These are phyloP conservation scores for Xerophyta viscosa DNA, from an alignment of 106 monocot species.

Conservation along the genomic window DNA sequence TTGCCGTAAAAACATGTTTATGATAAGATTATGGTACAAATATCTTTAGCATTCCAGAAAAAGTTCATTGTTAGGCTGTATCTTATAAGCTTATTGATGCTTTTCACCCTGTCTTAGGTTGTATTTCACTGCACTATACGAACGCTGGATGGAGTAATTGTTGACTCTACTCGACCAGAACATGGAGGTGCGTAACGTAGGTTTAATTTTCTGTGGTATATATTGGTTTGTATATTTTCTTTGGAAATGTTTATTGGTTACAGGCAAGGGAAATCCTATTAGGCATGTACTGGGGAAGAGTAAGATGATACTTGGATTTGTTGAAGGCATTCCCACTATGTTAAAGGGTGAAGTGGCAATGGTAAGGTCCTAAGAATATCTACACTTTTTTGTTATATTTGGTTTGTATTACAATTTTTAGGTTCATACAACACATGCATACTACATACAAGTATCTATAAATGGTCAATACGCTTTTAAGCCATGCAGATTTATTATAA, in stretches of 20 bases:
- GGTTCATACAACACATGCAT: too few species aligned
- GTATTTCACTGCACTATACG: slow-evolving; percentile 75
- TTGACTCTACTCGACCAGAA: slow-evolving; percentile 65
- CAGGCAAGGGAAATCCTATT: slow-evolving; percentile 79
- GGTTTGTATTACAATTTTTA: too few species aligned
- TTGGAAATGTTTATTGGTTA: slow-evolving; percentile 6
- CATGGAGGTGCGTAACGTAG: slow-evolving; percentile 46
- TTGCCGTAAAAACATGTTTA: too few species aligned
- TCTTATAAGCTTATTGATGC: too few species aligned
- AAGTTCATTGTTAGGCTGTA: too few species aligned
- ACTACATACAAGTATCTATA: too few species aligned
- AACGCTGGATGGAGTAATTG: slow-evolving; percentile 64
- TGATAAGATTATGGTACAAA: too few species aligned
- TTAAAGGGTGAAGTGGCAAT: slow-evolving; percentile 82
- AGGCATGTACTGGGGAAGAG: slow-evolving; percentile 84
- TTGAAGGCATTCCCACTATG: slow-evolving; percentile 91
- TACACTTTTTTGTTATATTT: background rate
- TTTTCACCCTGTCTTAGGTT: too few species aligned
- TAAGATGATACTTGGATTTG: slow-evolving; percentile 83
- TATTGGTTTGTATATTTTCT: background rate
- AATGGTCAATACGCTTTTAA: too few species aligned
- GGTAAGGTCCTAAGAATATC: slow-evolving; percentile 35
- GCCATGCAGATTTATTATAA: too few species aligned
- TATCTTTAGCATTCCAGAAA: too few species aligned
- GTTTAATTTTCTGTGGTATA: too few species aligned